A percentile compares a stretch with the other conserved stretches of the same genome.
Conservation (phyloP, 495 filamentous ascomycete genomes). For the Cairneyella variabilis region DNA sequence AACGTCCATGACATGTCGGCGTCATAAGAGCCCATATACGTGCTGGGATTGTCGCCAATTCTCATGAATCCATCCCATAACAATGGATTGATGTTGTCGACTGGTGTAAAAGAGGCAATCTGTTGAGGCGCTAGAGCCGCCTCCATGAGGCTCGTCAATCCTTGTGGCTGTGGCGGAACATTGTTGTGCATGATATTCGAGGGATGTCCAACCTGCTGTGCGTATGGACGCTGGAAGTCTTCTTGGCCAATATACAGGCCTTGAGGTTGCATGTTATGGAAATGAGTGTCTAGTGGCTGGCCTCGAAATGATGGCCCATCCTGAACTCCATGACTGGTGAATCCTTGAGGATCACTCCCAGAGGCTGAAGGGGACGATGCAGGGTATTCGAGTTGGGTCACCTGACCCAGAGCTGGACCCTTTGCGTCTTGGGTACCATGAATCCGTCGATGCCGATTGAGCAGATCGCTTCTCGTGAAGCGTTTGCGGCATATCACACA, state of each 20-base stretch:
- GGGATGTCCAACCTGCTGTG: neutral
- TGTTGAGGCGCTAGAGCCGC: slow-evolving; percentile 19
- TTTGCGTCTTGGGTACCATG: slow-evolving; percentile 13
- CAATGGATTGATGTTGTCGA: slow-evolving; percentile 15
- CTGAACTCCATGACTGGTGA: neutral
- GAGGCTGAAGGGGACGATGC: neutral
- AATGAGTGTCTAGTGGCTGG: neutral
- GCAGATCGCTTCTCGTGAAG: slow-evolving; percentile 22
- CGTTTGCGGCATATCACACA: slow-evolving; percentile 20
- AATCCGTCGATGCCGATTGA: slow-evolving; percentile 23
- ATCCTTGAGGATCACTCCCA: neutral
- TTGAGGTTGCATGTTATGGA: slow-evolving; percentile 1
- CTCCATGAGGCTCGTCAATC: slow-evolving; percentile 23
- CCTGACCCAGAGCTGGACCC: neutral
- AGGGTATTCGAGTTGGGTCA: slow-evolving; percentile 4
- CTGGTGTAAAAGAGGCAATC: slow-evolving; percentile 8
- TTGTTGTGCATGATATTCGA: neutral
- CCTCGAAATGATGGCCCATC: slow-evolving; percentile 9
- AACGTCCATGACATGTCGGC: slow-evolving; percentile 22
- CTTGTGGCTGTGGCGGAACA: slow-evolving; percentile 13
- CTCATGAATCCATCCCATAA: slow-evolving; percentile 22
- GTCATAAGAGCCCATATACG: slow-evolving; percentile 23
- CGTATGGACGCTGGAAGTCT: neutral
- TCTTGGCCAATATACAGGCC: slow-evolving; percentile 1
- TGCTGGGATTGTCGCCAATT: slow-evolving; percentile 11